Conservation (phyloP, 2,329 filamentous ascomycete genomes). For the Blumeria graminis region DNA sequence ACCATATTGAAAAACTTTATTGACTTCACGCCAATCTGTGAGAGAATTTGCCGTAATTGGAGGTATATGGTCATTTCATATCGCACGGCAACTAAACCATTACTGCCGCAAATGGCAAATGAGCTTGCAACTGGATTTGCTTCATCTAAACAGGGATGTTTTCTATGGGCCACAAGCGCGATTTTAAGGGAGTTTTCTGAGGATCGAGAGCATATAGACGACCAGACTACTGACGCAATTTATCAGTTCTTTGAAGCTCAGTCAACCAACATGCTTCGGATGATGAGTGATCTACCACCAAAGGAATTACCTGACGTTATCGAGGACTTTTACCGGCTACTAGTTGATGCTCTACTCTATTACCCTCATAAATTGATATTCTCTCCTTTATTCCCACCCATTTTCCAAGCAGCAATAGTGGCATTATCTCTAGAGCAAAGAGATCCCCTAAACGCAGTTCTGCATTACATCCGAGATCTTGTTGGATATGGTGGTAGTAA, state of each 20-base stretch:
- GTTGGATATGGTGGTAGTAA: slow-evolving; percentile 69
- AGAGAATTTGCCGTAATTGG: slow-evolving; percentile 88
- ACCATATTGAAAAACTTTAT: slow-evolving; percentile 77
- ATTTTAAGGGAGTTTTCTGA: slow-evolving; percentile 91
- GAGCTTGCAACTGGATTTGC: slow-evolving; percentile 72
- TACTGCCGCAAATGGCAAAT: slow-evolving; percentile 67
- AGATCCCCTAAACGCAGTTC: slow-evolving; percentile 69
- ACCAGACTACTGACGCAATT: slow-evolving; percentile 62
- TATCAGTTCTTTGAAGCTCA: slow-evolving; percentile 92
- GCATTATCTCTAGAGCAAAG: slow-evolving; percentile 74
- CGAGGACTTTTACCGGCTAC: slow-evolving; percentile 67
- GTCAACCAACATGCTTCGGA: slow-evolving; percentile 67
- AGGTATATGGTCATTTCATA: slow-evolving; percentile 93
- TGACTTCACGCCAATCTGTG: slow-evolving; percentile 66
- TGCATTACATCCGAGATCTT: slow-evolving; percentile 83
- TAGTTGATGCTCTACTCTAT: slow-evolving; percentile 78
- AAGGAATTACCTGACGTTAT: slow-evolving; percentile 35
- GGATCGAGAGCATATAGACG: slow-evolving; percentile 62
- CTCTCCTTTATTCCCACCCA: slow-evolving; percentile 54
- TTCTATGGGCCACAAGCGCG: slow-evolving; percentile 93
- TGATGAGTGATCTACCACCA: slow-evolving; percentile 58
- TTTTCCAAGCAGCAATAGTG: slow-evolving; percentile 69
- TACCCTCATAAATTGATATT: slow-evolving; percentile 67
- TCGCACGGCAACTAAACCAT: slow-evolving; percentile 62
- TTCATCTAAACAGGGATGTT: slow-evolving; percentile 74